A percentile compares a stretch with the other conserved stretches of the same genome.
These are phyloP conservation scores for Leccinum cinnamomeum DNA, from an alignment of 1,284 basidiomycete genomes.

Conservation along the genomic window DNA sequence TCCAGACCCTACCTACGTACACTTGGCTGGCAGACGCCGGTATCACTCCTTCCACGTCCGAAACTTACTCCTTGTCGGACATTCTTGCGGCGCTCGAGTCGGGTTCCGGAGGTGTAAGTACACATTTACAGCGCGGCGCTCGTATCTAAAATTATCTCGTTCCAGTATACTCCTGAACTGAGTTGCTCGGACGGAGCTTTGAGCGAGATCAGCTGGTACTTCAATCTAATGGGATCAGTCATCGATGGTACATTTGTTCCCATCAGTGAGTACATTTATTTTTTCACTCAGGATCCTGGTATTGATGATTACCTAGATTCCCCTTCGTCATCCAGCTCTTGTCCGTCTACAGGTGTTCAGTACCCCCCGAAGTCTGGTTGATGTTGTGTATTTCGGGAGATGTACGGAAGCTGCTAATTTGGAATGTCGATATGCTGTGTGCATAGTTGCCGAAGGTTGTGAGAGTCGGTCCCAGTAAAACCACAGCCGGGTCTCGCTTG, in stretches of 20 bases:
- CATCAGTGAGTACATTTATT: conserved; percentile 45
- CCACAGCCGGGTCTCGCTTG: conserved; percentile 6
- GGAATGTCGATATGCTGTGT: not conserved
- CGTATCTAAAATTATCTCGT: conserved; percentile 4
- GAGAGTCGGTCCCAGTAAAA: not conserved
- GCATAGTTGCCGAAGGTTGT: not conserved
- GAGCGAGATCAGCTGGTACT: conserved; percentile 64
- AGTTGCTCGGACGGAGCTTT: conserved; percentile 52
- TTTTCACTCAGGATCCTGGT: not conserved
- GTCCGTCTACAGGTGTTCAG: conserved; percentile 57
- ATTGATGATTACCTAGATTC: conserved; percentile 43
- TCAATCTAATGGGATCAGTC: conserved; percentile 63
- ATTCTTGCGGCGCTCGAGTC: conserved; percentile 57
- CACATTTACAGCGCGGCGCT: not conserved
- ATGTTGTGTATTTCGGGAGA: not conserved
- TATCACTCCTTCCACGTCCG: conserved; percentile 61
- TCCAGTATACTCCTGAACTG: conserved; percentile 55
- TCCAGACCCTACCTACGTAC: conserved; percentile 67
- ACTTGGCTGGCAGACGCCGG: conserved; percentile 67
- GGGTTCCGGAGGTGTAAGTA: conserved; percentile 45
- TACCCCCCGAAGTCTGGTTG: conserved; percentile 59
- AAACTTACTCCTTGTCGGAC: conserved; percentile 58
- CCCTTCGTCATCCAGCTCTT: conserved; percentile 44
- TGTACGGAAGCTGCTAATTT: not conserved
- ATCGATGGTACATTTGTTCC: conserved; percentile 64